Evolutionary conservation across 805 yeast species (phyloP), one percentile per base, ranked within the genome.

Genomic region (Wickerhamomyces mucosus): DNA sequence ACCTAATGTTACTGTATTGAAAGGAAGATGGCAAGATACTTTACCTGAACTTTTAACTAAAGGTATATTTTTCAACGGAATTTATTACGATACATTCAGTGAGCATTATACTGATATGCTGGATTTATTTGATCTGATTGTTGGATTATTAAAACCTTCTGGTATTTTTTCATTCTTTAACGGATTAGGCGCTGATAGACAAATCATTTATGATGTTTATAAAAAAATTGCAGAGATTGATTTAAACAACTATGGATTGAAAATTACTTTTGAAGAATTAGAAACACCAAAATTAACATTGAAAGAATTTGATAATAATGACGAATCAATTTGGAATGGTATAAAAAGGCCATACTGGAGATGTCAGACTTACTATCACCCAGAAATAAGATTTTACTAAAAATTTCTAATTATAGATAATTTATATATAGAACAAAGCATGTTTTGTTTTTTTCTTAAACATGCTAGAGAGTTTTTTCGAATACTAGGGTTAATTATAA

Each of bases 21-120:
- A 75, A 45, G 96, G 96, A n/a, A 71, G 84, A 52, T 88, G 97
- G 96, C 95, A 89, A 55, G 92, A 81, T 24, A 69, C 75, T 6
- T 52, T 88, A 24, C 81, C 85, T 21, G 61, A 63, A 18, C 60
- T 89, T 21, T 53, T 88, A 18, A 72, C 70, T 32, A 46, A 68
- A 25, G 81, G 81, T 17, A 75, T 80, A 1, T 80, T 75, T 46
- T 82, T 88, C 55, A 85, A 86, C 50, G 96, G 96, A 4, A 81
- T 89, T 21, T 88, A 88, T 56, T 88, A 82, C 51, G 97, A 88
- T 53, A 89, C 97, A 0, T 88, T 80, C 53, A 81, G 94, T 40
- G 97, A 88, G 51, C 94, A 84, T 51, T 88, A 89, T 54, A 65
- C 65, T 38, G 96, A 88, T 51, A 81, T 88, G 92, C 62, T 85